A percentile compares a stretch with the other conserved stretches of the same genome.
phyloP scores from a whole-genome alignment of 208 protist genomes.

The Angomonas ambiguus region DNA sequence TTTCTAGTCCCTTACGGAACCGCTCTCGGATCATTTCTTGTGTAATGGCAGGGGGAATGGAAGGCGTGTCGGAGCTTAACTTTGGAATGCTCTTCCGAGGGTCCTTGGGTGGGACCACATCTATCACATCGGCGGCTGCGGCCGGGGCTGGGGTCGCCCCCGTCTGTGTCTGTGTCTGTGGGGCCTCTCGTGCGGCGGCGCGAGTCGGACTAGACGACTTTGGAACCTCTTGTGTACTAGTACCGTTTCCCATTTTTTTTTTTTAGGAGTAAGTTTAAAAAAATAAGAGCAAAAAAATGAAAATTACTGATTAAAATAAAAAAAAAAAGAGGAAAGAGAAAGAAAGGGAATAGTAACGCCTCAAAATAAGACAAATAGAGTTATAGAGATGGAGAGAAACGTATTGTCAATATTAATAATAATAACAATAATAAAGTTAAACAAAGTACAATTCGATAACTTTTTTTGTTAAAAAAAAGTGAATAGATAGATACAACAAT shows the following conservation, averaged over 20 bases:
- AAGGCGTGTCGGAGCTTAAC: background rate
- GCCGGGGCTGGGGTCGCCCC: too few species aligned
- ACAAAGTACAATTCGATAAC: too few species aligned
- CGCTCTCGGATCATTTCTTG: background rate
- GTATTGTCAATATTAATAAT: background rate
- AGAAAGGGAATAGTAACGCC: too few species aligned
- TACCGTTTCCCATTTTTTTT: background rate
- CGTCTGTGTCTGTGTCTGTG: too few species aligned
- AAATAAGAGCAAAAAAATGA: conserved; percentile 9
- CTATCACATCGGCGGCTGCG: background rate
- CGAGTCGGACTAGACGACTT: too few species aligned
- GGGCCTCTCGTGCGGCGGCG: too few species aligned
- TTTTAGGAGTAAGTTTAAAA: conserved; percentile 1
- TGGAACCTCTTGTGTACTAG: too few species aligned
- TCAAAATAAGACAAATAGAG: conserved; percentile 7
- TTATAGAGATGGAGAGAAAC: background rate
- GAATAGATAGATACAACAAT: too few species aligned
- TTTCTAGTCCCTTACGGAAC: background rate
- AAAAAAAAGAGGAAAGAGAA: conserved; percentile 16
- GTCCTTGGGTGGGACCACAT: too few species aligned
- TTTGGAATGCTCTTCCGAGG: background rate
- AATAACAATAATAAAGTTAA: background rate
- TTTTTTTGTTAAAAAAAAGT: too few species aligned
- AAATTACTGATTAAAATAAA: background rate
- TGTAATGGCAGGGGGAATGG: background rate